Evolutionary conservation across 441 rosid genomes (phyloP).

Genomic region (Aleurites moluccanus): DNA sequence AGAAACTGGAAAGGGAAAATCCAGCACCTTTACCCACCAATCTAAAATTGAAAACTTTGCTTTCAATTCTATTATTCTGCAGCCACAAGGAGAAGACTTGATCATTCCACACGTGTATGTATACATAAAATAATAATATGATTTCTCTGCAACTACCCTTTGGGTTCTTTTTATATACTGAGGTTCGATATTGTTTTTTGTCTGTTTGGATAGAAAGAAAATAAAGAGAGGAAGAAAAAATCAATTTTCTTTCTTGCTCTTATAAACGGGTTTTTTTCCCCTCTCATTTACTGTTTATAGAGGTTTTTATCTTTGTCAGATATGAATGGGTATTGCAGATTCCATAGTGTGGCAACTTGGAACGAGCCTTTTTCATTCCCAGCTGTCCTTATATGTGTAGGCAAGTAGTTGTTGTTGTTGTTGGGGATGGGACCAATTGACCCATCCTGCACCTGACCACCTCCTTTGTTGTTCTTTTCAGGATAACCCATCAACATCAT

Average conservation of each 20-base stretch:
- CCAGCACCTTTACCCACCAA: constrained; percentile 7
- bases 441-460: constrained; percentile 31
- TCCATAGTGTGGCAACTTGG: constrained; percentile 42
- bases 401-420: constrained; percentile 43
- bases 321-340: constrained; percentile 43
- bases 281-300: background rate
- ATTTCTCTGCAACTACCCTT: constrained; percentile 11
- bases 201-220: constrained; percentile 25
- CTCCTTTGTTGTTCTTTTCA: constrained; percentile 33
- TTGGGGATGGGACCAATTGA: constrained; percentile 54
- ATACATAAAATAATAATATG: background rate
- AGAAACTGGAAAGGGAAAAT: background rate
- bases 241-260: background rate
- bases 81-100: constrained; percentile 5
- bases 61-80: background rate
- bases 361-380: constrained; percentile 40
- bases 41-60: constrained; percentile 15
- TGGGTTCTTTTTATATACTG: constrained; percentile 17
- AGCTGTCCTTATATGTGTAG: constrained; percentile 37
- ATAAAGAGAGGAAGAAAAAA: background rate
- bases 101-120: constrained; percentile 6
- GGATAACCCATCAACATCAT: constrained; percentile 57
- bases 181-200: constrained; percentile 8
- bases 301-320: constrained; percentile 37
- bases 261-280: constrained; percentile 7